Conservation (phyloP, 2,329 filamentous ascomycete species). For the Arthrobotrys pseudoclavata region DNA sequence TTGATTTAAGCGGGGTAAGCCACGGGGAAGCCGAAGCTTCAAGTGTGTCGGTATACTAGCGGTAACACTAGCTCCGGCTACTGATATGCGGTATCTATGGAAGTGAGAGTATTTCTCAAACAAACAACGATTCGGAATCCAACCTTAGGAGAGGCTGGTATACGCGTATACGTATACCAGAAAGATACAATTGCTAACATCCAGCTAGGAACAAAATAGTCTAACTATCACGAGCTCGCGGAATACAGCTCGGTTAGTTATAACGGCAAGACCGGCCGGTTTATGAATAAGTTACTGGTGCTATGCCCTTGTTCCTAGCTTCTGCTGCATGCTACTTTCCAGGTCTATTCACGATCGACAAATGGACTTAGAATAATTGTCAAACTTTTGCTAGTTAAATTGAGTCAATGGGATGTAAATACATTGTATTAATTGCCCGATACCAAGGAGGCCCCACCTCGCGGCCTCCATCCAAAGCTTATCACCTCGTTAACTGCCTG, state of each 20-base stretch:
- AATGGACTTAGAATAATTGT: background rate
- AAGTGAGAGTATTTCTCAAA: background rate
- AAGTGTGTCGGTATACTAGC: background rate
- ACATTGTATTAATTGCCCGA: conserved; percentile 28
- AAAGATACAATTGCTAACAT: background rate
- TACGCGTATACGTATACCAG: background rate
- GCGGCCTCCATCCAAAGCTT: conserved; percentile 35
- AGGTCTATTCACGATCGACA: conserved; percentile 25
- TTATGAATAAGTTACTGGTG: background rate
- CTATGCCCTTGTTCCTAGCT: background rate
- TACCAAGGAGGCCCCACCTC: conserved; percentile 10
- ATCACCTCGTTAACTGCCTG: conserved; percentile 56
- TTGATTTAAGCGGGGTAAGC: background rate
- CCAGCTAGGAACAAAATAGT: background rate
- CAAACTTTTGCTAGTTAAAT: background rate
- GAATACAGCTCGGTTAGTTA: background rate
- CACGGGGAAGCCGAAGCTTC: conserved; percentile 1
- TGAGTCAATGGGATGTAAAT: background rate
- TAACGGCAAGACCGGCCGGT: background rate
- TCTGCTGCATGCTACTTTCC: conserved; percentile 21
- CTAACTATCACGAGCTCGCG: background rate
- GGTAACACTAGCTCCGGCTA: background rate
- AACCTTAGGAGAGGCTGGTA: background rate
- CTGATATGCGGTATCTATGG: background rate
- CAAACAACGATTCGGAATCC: background rate